phyloP scores from a whole-genome alignment of 2,329 filamentous ascomycete genomes.

The Penicillium oxalicum region DNA sequence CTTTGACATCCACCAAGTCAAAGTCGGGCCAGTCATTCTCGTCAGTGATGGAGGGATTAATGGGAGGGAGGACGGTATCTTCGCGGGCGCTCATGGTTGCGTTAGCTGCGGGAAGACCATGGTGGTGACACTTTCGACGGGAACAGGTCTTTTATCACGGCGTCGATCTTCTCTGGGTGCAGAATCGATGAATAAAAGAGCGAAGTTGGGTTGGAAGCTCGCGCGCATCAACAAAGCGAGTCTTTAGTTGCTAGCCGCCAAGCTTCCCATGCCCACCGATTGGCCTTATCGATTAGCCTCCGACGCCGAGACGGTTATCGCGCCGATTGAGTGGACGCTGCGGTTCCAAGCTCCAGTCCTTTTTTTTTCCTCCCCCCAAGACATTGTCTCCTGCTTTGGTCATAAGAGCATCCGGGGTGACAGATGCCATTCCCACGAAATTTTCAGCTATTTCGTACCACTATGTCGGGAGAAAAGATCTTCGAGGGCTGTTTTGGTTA shows the following conservation, averaged over 20 bases:
- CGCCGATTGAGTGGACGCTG: constrained; percentile 9
- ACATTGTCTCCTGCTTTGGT: background rate
- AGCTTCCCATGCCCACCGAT: constrained; percentile 11
- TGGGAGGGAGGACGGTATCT: constrained; percentile 41
- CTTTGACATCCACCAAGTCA: constrained; percentile 49
- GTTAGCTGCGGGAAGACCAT: constrained; percentile 30
- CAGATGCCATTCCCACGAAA: constrained; percentile 28
- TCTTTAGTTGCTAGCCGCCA: constrained; percentile 10
- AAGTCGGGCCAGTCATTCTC: constrained; percentile 58
- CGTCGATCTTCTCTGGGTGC: background rate
- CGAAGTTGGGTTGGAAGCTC: constrained; percentile 8
- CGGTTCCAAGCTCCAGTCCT: constrained; percentile 5
- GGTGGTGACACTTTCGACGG: constrained; percentile 2
- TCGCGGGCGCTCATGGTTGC: constrained; percentile 41
- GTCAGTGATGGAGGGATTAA: constrained; percentile 41
- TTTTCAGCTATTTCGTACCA: constrained; percentile 28
- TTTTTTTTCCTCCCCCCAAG: constrained; percentile 8
- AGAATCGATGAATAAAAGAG: constrained; percentile 1
- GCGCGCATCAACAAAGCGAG: constrained; percentile 8
- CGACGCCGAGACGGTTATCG: background rate
- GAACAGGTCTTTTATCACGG: background rate
- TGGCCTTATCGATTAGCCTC: constrained; percentile 10
- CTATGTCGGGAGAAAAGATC: constrained; percentile 44
- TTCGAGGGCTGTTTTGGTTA: constrained; percentile 60
- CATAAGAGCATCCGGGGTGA: constrained; percentile 1